Evolutionary conservation across 2,329 filamentous ascomycete genomes (phyloP).

Genomic region (Sporothrix protearum): DNA sequence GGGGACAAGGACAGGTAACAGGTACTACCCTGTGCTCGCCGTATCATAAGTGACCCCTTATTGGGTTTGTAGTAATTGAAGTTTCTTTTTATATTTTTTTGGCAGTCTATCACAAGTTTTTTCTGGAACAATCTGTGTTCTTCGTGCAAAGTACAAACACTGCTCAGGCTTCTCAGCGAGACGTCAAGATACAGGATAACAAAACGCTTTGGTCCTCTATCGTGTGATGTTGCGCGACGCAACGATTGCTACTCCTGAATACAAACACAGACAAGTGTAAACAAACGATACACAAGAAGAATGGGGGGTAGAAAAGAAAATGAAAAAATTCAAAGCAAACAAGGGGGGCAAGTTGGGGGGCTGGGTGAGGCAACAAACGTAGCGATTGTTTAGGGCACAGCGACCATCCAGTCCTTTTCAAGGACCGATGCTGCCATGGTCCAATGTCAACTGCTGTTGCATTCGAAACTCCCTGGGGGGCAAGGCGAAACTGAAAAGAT

Average conservation of each 20-base stretch:
- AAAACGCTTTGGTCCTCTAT: background rate
- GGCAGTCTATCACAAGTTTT: background rate
- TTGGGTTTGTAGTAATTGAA: background rate
- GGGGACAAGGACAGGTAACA: background rate
- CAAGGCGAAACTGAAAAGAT: background rate
- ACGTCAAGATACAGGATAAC: background rate
- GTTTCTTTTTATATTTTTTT: constrained; percentile 19
- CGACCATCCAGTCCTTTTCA: background rate
- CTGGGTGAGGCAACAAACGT: background rate
- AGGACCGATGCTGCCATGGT: background rate
- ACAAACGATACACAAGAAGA: background rate
- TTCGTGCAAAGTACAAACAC: background rate
- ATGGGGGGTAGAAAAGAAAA: background rate
- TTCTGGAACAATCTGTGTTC: background rate
- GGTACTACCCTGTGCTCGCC: background rate
- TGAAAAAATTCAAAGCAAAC: background rate
- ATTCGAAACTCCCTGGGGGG: background rate
- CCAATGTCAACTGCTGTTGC: background rate
- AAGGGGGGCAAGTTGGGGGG: background rate
- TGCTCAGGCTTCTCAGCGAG: background rate
- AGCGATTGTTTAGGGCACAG: background rate
- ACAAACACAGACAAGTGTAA: background rate
- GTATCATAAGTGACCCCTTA: no score
- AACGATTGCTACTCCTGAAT: background rate
- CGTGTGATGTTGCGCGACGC: background rate